These are phyloP conservation scores for Prinsepia uniflora DNA, from an alignment of 306 rosid species.

Conservation along the genomic window DNA sequence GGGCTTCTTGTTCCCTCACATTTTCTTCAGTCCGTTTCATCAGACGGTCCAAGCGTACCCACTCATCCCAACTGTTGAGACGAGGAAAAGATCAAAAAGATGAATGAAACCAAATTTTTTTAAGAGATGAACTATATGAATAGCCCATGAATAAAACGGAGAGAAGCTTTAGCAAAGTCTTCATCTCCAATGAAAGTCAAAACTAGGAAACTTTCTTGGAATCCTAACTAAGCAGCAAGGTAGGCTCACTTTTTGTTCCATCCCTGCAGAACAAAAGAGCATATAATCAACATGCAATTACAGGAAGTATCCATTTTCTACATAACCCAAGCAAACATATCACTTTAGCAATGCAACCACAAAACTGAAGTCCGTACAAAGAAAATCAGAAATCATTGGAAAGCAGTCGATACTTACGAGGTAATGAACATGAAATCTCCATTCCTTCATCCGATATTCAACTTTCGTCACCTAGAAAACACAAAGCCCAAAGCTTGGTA, in stretches of 20 bases:
- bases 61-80: constrained; percentile 83
- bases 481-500: constrained; percentile 6
- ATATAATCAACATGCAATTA: constrained; percentile 6
- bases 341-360: not conserved
- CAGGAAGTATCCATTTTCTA: not conserved
- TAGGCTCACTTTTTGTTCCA: constrained; percentile 73
- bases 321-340: not conserved
- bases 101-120: not conserved
- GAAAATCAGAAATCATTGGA: not conserved
- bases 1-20: constrained; percentile 35
- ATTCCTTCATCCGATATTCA: constrained; percentile 29
- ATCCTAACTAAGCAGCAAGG: constrained; percentile 13
- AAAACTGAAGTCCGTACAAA: not conserved
- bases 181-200: constrained; percentile 6
- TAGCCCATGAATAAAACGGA: not conserved
- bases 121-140: constrained; percentile 1
- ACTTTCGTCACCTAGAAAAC: constrained; percentile 46
- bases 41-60: constrained; percentile 64
- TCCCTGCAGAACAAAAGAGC: constrained; percentile 53
- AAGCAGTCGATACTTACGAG: constrained; percentile 38
- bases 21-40: constrained; percentile 61
- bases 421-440: constrained; percentile 68
- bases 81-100: not conserved
- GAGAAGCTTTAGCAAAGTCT: constrained; percentile 9
- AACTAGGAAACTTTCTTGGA: constrained; percentile 1